Evolutionary conservation across 495 filamentous ascomycete species (phyloP).

Genomic region (Margaritispora aquatica): DNA sequence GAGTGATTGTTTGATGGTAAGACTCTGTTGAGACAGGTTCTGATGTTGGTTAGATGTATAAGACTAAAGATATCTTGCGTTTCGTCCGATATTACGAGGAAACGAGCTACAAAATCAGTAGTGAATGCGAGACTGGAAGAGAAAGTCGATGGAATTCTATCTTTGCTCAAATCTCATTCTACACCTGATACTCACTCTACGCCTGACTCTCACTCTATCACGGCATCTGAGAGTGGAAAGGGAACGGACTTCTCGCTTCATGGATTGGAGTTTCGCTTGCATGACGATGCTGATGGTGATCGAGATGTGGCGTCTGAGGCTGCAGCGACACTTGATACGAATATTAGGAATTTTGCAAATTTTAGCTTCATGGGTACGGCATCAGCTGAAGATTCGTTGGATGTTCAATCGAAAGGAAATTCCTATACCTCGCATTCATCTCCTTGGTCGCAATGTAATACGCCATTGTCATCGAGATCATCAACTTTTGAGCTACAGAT

Average conservation of each 20-base stretch:
- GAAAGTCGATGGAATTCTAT: constrained; percentile 46
- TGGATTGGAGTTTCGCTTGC: neutral
- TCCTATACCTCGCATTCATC: neutral
- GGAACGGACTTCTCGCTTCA: neutral
- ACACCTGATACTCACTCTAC: neutral
- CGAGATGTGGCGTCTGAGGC: neutral
- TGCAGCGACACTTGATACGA: neutral
- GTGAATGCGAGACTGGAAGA: constrained; percentile 41
- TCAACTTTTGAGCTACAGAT: neutral
- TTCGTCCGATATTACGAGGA: constrained; percentile 27
- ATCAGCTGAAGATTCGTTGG: neutral
- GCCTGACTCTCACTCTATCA: too few relatives aligned
- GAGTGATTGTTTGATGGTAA: constrained; percentile 4
- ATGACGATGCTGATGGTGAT: neutral
- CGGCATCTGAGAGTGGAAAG: neutral
- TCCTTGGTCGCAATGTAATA: neutral
- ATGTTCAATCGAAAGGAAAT: neutral
- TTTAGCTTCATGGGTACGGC: neutral
- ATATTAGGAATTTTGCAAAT: constrained; percentile 4
- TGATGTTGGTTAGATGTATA: constrained; percentile 35
- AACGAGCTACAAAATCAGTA: constrained; percentile 21
- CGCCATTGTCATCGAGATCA: neutral
- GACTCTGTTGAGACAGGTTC: neutral
- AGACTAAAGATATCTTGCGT: constrained; percentile 40
- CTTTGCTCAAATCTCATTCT: constrained; percentile 29